Evolutionary conservation across 2,329 filamentous ascomycete species (phyloP), one percentile per base, ranked within the genome.

Genomic region (Paraconiothyrium brasiliense): DNA sequence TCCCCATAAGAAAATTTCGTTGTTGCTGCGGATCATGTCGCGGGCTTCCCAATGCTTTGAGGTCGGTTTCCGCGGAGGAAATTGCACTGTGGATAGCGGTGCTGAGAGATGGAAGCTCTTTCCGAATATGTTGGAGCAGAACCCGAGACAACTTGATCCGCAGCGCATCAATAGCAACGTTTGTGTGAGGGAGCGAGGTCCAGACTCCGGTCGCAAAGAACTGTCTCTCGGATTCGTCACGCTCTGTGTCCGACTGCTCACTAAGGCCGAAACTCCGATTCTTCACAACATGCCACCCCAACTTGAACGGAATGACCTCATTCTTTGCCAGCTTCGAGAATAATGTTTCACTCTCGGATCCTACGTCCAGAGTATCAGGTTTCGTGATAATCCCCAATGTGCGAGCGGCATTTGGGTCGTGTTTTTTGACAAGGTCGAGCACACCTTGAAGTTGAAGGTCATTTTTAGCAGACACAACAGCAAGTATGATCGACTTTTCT

Each of bases 311-410:
- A 10, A 68, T 71, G 13, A 70, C 61, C 43, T 76, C 58, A 34
- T 81, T 81, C 44, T 62, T 70, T 5, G 76, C 77, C 11, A 81
- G 58, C 3, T 65, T 62, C 3, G 73, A 44, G 39, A 68, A 59
- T 61, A 57, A 54, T 63, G 67, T 50, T 54, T 73, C 58, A 8
- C 59, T 69, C 61, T 70, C 65, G 11, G 74, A 76, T 1, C 71
- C 74, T 8, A 44, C 43, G 24, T 68, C 59, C 5, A 80, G 54
- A 1, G 54, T 68, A 64, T 84, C 82, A 10, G 78, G 79, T 52
- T 81, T 83, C 6, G 80, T 84, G 58, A 82, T 80, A 50, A 84
- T 79, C 0, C 81, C 81, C 14, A 84, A 66, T 1, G 79, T 83
- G 0, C 81, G 75, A 2, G 62, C 41, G 1, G 44, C 55, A 1